Base-by-base conservation (phyloP, 148 eudicot species). In the Rhododendron kiyosumense region DNA sequence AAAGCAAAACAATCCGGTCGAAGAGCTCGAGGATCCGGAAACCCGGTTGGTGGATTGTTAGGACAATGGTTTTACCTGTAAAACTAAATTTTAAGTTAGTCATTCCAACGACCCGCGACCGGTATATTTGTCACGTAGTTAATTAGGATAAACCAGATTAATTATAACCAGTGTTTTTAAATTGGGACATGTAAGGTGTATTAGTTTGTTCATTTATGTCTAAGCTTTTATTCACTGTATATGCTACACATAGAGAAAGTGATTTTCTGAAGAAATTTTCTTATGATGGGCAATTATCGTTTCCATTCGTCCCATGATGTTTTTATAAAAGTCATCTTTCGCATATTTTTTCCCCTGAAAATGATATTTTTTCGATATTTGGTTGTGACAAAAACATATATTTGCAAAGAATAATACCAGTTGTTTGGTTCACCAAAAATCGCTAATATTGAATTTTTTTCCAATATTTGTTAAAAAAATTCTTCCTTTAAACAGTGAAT, bases 31-130 rank as follows among this genome's bases (percentile, higher is more conserved):
- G 94, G 34, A 96, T 94, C 34, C 99, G 88, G 81, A 91, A 94
- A 15, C 99, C 99, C 1, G 99, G 99, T 67, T 96, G 99, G 75
- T 96, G 99, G 82, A 96, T 95, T 18, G 99, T 95, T 86, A 96
- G 82, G 10, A 94, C 87, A 15, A 95, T 80, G 8, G 99, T 96
- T 91, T 96, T 96, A 18, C 93, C 76, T 71, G 76, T 71, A 28
- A 71, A 71, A 71, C 3, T 71, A 71, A 30, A 71, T 14, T 32
- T 71, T 30, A 71, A 12, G 14, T 32, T 32, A 32, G 41, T 71
- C 20, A 13, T 71, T 71, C 15, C 18, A 71, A 71, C 32, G 22
- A 8, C 76, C 18, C 18, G 6, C 38, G 13, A 30, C 0, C 9
- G 76, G 38, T 71, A 71, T 69, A 13, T 9, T 26, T 67, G 34